A percentile compares a stretch with the other conserved stretches of the same genome.
phyloP scores from a whole-genome alignment of 73 alveolate genomes.

The Tetrahymena borealis region DNA sequence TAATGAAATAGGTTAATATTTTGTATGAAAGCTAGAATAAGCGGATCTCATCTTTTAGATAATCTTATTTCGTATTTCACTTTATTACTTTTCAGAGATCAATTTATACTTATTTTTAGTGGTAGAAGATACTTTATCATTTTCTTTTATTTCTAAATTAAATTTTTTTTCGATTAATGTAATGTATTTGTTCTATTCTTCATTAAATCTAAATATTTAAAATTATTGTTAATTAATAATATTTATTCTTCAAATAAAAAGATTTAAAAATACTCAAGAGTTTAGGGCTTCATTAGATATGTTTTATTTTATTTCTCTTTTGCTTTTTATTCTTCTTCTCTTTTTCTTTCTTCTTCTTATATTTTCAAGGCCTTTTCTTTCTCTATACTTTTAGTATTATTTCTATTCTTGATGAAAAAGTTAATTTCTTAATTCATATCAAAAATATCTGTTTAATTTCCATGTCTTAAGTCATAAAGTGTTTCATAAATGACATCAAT shows the following conservation, averaged over 20 bases:
- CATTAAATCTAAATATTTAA: background rate
- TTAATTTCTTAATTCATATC: background rate
- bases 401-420: background rate
- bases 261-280: background rate
- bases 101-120: background rate
- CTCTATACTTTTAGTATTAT: background rate
- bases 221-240: background rate
- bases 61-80: background rate
- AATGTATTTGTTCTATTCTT: background rate
- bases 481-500: background rate
- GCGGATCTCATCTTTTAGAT: background rate
- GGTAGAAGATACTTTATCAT: background rate
- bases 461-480: background rate
- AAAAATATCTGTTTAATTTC: background rate
- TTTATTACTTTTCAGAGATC: background rate
- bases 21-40: background rate
- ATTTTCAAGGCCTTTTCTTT: background rate
- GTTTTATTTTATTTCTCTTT: background rate
- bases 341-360: background rate
- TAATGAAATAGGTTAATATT: background rate
- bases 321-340: background rate
- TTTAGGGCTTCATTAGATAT: background rate
- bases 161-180: background rate
- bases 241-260: background rate
- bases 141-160: background rate